phyloP scores from a whole-genome alignment of 2,329 filamentous ascomycete genomes.

The Rasamsonia emersonii region DNA sequence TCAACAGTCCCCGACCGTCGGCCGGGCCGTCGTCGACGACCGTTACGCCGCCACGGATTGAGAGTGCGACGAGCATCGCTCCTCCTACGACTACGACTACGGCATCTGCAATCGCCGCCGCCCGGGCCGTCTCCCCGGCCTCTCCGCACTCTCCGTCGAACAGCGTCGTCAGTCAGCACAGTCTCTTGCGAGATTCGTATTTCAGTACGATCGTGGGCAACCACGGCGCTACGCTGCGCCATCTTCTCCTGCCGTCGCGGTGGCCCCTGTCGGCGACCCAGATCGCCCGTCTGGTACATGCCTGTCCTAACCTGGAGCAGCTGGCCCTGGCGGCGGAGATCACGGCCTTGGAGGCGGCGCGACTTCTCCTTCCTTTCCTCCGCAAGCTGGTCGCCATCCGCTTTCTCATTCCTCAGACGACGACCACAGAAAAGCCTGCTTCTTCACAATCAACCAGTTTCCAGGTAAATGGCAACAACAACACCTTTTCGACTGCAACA shows the following conservation, averaged over 20 bases:
- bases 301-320: constrained; percentile 51
- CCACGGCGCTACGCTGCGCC: constrained; percentile 45
- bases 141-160: constrained; percentile 10
- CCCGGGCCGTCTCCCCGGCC: constrained; percentile 11
- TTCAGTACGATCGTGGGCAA: constrained; percentile 43
- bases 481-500: constrained; percentile 10
- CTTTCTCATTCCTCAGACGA: constrained; percentile 27
- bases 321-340: constrained; percentile 44
- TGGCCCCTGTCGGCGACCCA: constrained; percentile 45
- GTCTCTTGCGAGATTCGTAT: constrained; percentile 36
- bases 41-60: constrained; percentile 21
- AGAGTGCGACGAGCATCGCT: constrained; percentile 8
- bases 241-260: constrained; percentile 48
- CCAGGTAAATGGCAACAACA: neutral
- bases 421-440: constrained; percentile 8
- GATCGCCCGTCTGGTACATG: constrained; percentile 44
- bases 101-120: constrained; percentile 21
- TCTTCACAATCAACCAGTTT: neutral
- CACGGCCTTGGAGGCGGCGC: constrained; percentile 30
- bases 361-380: constrained; percentile 32
- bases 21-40: constrained; percentile 13
- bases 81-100: constrained; percentile 5
- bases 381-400: constrained; percentile 32
- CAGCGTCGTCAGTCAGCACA: constrained; percentile 18
- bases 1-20: constrained; percentile 20